Evolutionary conservation across 2,329 filamentous ascomycete species (phyloP).

Genomic region (Cordyceps fumosorosea): DNA sequence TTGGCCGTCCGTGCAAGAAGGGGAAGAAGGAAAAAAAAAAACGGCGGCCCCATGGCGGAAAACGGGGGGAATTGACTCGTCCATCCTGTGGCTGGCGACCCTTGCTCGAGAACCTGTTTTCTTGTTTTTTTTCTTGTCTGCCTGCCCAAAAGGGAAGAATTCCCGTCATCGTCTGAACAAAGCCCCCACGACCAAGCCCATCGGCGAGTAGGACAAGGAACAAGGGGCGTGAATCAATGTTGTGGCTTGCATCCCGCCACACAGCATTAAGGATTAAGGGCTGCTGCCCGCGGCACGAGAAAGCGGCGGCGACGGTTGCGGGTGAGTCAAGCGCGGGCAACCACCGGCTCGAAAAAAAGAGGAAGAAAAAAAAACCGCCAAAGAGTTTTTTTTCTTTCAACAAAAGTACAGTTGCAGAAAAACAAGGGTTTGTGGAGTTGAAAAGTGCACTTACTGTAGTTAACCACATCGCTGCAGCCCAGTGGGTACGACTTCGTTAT

Average conservation of each 20-base stretch:
- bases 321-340: too few relatives aligned
- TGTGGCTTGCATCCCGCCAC: background rate
- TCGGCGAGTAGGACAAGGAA: background rate
- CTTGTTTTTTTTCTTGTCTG: background rate
- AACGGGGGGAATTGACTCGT: too few relatives aligned
- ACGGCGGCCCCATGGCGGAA: too few relatives aligned
- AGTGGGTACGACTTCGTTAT: conserved; percentile 3
- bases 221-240: background rate
- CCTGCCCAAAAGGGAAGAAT: background rate
- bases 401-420: too few relatives aligned
- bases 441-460: background rate
- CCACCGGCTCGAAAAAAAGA: too few relatives aligned
- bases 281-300: too few relatives aligned
- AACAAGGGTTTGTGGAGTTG: background rate
- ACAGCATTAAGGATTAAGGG: background rate
- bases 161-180: background rate
- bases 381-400: too few relatives aligned
- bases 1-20: background rate
- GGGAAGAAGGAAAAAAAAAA: too few relatives aligned
- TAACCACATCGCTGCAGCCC: background rate
- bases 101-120: background rate
- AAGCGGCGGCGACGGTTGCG: too few relatives aligned
- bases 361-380: too few relatives aligned
- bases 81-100: background rate
- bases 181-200: background rate